Conservation (phyloP, 2,329 filamentous ascomycete species). For the Scytalidium lignicola region DNA sequence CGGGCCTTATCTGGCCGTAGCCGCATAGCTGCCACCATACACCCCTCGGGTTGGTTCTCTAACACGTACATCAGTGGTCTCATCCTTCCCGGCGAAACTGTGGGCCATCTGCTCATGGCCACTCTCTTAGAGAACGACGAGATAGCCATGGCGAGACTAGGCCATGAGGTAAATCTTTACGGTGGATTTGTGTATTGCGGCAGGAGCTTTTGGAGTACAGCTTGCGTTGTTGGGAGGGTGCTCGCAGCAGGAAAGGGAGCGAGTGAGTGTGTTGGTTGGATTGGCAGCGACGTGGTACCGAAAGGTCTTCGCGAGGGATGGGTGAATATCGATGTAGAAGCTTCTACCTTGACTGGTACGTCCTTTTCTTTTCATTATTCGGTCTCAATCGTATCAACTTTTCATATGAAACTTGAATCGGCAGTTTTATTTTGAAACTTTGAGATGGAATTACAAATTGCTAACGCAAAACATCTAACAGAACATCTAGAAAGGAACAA, state of each 20-base stretch:
- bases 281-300: conserved; percentile 56
- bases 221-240: conserved; percentile 60
- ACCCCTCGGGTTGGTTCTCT: conserved; percentile 60
- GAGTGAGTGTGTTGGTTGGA: conserved; percentile 64
- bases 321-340: conserved; percentile 52
- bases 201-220: conserved; percentile 66
- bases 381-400: too few relatives aligned
- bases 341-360: conserved; percentile 32
- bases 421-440: too few relatives aligned
- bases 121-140: conserved; percentile 60
- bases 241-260: conserved; percentile 57
- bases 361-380: background rate
- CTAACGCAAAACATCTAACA: conserved; percentile 8
- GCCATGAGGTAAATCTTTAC: conserved; percentile 56
- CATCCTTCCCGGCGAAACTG: conserved; percentile 57
- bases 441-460: too few relatives aligned
- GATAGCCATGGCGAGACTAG: conserved; percentile 52
- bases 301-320: conserved; percentile 48
- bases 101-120: conserved; percentile 61
- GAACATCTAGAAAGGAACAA: conserved; percentile 45
- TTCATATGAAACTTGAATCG: too few relatives aligned
- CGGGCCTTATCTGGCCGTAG: conserved; percentile 18
- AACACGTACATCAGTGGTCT: conserved; percentile 63
- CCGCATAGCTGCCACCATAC: conserved; percentile 52
- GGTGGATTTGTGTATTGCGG: conserved; percentile 59